Percentiles rank a stretch among this genome's conserved stretches.
phyloP scores from a whole-genome alignment of 805 yeast species.

The Hanseniaspora valbyensis region DNA sequence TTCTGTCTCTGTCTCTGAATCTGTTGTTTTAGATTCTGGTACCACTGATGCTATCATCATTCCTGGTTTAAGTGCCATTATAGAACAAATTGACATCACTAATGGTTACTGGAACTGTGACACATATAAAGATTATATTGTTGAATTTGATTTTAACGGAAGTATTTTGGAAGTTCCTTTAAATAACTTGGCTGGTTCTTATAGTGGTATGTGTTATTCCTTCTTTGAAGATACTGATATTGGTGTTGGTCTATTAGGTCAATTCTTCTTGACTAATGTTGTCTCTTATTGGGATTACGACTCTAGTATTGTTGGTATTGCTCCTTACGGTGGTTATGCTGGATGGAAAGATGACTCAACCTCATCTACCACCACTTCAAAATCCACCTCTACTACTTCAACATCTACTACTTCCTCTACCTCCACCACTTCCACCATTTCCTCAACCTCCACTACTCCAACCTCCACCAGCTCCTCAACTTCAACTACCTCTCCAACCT shows the following conservation, averaged over 20 bases:
- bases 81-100: background rate
- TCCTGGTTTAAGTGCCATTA: slow-evolving; percentile 1
- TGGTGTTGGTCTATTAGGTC: slow-evolving; percentile 12
- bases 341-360: slow-evolving; percentile 4
- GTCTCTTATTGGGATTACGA: slow-evolving; percentile 14
- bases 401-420: slow-evolving; percentile 16
- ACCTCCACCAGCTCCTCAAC: background rate
- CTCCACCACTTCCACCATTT: slow-evolving; percentile 25
- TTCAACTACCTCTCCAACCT: background rate
- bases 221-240: slow-evolving; percentile 7
- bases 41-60: slow-evolving; percentile 11
- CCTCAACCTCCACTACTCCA: background rate
- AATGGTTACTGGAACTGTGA: slow-evolving; percentile 11
- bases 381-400: slow-evolving; percentile 20
- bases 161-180: slow-evolving; percentile 6
- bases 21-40: slow-evolving; percentile 14
- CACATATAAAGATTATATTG: slow-evolving; percentile 9
- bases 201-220: slow-evolving; percentile 2
- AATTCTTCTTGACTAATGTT: slow-evolving; percentile 15
- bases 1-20: background rate
- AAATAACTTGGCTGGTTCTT: slow-evolving; percentile 14
- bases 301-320: slow-evolving; percentile 8
- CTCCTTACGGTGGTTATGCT: background rate
- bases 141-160: background rate
- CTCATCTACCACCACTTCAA: background rate